Conservation (phyloP, 352 stramenopile genomes). For the Phytopythium vexans region DNA sequence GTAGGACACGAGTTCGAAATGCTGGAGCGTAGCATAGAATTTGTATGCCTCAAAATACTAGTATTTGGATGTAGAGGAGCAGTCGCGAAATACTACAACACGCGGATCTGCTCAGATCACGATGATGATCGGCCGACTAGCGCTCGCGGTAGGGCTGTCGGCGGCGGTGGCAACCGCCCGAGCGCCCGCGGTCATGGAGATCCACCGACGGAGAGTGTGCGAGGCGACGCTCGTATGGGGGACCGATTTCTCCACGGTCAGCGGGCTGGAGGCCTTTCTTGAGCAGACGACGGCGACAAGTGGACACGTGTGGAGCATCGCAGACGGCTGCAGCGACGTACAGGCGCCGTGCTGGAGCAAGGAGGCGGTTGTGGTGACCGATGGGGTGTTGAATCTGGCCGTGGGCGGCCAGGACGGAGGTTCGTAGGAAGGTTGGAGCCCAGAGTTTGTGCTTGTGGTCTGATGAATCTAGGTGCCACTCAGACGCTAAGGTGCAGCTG, state of each 20-base stretch:
- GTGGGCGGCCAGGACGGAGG: slow-evolving; percentile 1
- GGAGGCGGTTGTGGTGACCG: slow-evolving; percentile 10
- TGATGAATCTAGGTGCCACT: neutral
- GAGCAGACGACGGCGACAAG: slow-evolving; percentile 3
- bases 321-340: slow-evolving; percentile 9
- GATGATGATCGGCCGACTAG: too few relatives aligned
- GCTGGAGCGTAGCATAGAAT: too few relatives aligned
- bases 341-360: slow-evolving; percentile 12
- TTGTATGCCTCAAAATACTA: too few relatives aligned
- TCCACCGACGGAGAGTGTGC: slow-evolving; percentile 34
- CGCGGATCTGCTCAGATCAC: too few relatives aligned
- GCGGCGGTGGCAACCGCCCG: neutral
- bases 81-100: too few relatives aligned
- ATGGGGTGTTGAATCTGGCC: slow-evolving; percentile 10
- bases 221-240: slow-evolving; percentile 31
- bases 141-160: neutral
- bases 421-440: neutral
- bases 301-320: slow-evolving; percentile 8
- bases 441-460: neutral
- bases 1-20: too few relatives aligned
- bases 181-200: slow-evolving; percentile 8
- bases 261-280: slow-evolving; percentile 15
- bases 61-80: too few relatives aligned
- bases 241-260: slow-evolving; percentile 8
- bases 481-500: too few relatives aligned